Evolutionary conservation across 2,329 filamentous ascomycete species (phyloP), one percentile per base, ranked within the genome.

Genomic region (Rosellinia necatrix): DNA sequence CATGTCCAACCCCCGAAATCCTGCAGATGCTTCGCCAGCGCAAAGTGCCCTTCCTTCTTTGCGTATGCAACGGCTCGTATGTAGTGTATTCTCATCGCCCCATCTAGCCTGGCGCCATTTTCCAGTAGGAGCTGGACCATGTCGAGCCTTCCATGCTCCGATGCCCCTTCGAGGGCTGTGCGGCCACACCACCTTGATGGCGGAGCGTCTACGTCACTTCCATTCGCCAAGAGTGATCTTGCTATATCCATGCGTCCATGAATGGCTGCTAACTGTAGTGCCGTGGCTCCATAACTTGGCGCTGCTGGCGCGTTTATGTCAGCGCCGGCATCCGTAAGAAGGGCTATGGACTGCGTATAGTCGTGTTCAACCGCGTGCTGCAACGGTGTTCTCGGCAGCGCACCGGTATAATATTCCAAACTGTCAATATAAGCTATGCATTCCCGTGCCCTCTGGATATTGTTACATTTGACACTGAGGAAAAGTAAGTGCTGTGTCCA

Each of bases 261-360:
- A 2, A 44, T 44, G 3, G 49, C 40, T 2, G 40, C 40, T 1
- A 29, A 4, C 38, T 52, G 49, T 4, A 52, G 8, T 15, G 40
- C 40, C 2, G 49, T 46, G 5, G 41, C 30, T 2, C 40, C 49
- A n/a, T 6, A 3, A n/a, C 2, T 0, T 7, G 4, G 2, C 15
- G 22, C 21, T 27, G 44, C 22, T 38, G 44, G 44, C 38, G 34
- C 22, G 3, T 37, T 38, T 48, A 48, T n/a, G 22, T 48, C 34
- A 21, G 44, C 44, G 3, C 32, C 32, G 9, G 15, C 3, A 13
- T 37, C 8, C n/a, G 38, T 48, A 10, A 48, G 32, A 27, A 38
- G 32, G 4, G 2, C 3, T 21, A 29, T 9, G 8, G 21, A 29
- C 25, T 7, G 66, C 55, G 71, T 63, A 41, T 63, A 19, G 6